Evolutionary conservation across 164 flowering plant species (phyloP), one percentile per base, ranked within the genome.

Genomic region (Hamamelis virginiana): DNA sequence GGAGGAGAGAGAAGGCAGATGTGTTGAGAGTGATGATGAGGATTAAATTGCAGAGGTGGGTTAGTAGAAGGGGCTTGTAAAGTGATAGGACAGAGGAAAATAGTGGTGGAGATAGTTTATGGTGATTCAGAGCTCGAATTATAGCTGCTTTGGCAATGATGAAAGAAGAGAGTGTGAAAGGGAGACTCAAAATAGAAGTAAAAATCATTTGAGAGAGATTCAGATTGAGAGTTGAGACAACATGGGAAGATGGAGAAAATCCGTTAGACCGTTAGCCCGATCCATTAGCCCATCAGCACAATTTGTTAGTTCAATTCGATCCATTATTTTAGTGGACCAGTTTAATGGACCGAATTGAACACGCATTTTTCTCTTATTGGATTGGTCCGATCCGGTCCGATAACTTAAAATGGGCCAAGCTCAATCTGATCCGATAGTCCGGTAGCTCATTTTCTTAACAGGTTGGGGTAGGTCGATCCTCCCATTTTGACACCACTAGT

Each of bases 31-130:
- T 22, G 22, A 78, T 41, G 71, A 80, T 66, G 52, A 79, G 6
- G 23, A 81, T 28, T 11, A 64, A 66, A 60, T 78, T 82, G 73
- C 72, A 80, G 41, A 81, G 19, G 41, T 82, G 76, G 45, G 84
- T 84, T 22, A 70, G 6, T 19, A 81, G 64, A 21, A 86, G 75
- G 59, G 82, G 71, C 46, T 27, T 59, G 69, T 70, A 76, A 16
- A 77, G 70, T 5, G 73, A 59, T 15, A 65, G 1, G 18, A 66
- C 53, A 38, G 80, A 75, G 15, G 50, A 72, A 47, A 57, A 64
- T 6, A 75, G 21, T 38, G 71, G 28, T 22, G 47, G 18, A 18
- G 56, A 10, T 27, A 47, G 72, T 51, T 50, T 67, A 6, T 47
- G 68, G 48, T 66, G 26, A 6, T 56, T 26, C 8, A 81, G 74